Percentiles rank a stretch among this genome's conserved stretches.
Evolutionary conservation across 768 basidiomycete species (phyloP).

Genomic region (Mycena capillaripes): DNA sequence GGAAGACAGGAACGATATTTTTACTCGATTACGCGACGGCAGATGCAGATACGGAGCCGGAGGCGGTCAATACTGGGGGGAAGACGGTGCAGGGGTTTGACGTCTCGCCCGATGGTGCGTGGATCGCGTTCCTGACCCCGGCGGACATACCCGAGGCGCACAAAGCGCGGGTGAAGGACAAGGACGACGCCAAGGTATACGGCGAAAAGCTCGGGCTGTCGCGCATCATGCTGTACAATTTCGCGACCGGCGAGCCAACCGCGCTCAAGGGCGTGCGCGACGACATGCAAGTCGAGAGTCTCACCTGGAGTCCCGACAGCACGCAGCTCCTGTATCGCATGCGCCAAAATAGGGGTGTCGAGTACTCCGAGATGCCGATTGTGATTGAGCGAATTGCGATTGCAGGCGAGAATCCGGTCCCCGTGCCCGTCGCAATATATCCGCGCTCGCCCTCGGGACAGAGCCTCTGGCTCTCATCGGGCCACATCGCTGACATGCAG

Average conservation of each 20-base stretch:
- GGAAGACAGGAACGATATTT: slow-evolving; percentile 43
- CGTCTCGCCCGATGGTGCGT: slow-evolving; percentile 48
- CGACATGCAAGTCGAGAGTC: slow-evolving; percentile 47
- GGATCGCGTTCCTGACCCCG: slow-evolving; percentile 45
- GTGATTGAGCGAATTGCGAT: slow-evolving; percentile 44
- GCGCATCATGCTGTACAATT: slow-evolving; percentile 44
- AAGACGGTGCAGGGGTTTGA: slow-evolving; percentile 47
- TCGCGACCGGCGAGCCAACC: slow-evolving; percentile 40
- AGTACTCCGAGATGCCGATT: slow-evolving; percentile 48
- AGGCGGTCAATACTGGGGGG: slow-evolving; percentile 30
- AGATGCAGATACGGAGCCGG: slow-evolving; percentile 23
- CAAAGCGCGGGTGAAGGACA: slow-evolving; percentile 33
- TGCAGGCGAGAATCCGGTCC: slow-evolving; percentile 27
- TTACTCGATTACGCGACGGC: slow-evolving; percentile 31
- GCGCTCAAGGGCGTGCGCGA: slow-evolving; percentile 39
- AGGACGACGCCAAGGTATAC: slow-evolving; percentile 46
- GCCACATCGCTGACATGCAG: slow-evolving; percentile 47
- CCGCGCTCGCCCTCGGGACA: slow-evolving; percentile 50
- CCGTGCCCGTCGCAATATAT: slow-evolving; percentile 42
- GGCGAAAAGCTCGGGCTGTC: slow-evolving; percentile 41
- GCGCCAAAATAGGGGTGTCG: slow-evolving; percentile 43
- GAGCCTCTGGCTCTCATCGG: slow-evolving; percentile 47
- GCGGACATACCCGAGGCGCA: slow-evolving; percentile 36
- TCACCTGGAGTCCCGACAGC: slow-evolving; percentile 51
- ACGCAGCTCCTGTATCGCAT: slow-evolving; percentile 48